Evolutionary conservation across 805 yeast genomes (phyloP).

Genomic region (Yarrowia sp.): DNA sequence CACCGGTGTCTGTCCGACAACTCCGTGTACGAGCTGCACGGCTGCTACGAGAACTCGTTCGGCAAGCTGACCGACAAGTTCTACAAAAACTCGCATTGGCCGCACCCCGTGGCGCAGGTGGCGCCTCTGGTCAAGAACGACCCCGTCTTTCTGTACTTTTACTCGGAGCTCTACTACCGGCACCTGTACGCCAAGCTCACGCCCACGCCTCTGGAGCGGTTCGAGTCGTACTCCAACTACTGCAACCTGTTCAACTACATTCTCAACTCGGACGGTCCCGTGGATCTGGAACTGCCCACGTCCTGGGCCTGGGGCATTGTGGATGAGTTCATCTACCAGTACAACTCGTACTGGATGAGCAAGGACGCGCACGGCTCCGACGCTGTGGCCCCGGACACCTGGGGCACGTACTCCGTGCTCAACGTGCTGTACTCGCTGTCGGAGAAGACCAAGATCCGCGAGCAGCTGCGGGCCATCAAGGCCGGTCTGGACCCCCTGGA

Average conservation of each 20-base stretch:
- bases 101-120: constrained; percentile 46
- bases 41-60: constrained; percentile 48
- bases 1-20: constrained; percentile 45
- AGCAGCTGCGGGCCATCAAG: constrained; percentile 42
- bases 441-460: constrained; percentile 44
- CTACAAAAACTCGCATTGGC: constrained; percentile 47
- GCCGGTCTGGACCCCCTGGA: constrained; percentile 36
- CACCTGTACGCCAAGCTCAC: constrained; percentile 48
- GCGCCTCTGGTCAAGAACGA: constrained; percentile 47
- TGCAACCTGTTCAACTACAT: constrained; percentile 49
- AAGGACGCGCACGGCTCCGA: constrained; percentile 41
- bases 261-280: constrained; percentile 47
- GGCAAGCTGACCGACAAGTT: constrained; percentile 48
- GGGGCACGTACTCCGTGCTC: constrained; percentile 50
- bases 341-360: constrained; percentile 46
- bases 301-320: constrained; percentile 54
- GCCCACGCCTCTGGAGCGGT: constrained; percentile 47
- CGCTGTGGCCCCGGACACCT: constrained; percentile 43
- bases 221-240: constrained; percentile 50
- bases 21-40: constrained; percentile 45
- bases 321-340: constrained; percentile 54
- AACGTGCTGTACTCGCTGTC: constrained; percentile 50
- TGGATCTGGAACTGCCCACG: constrained; percentile 47
- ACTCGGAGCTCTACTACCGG: constrained; percentile 52
- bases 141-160: constrained; percentile 46